Percentiles rank a stretch among this genome's conserved stretches.
These are phyloP conservation scores for Hydnomerulius pinastri DNA, from an alignment of 768 basidiomycete genomes.

Conservation along the genomic window DNA sequence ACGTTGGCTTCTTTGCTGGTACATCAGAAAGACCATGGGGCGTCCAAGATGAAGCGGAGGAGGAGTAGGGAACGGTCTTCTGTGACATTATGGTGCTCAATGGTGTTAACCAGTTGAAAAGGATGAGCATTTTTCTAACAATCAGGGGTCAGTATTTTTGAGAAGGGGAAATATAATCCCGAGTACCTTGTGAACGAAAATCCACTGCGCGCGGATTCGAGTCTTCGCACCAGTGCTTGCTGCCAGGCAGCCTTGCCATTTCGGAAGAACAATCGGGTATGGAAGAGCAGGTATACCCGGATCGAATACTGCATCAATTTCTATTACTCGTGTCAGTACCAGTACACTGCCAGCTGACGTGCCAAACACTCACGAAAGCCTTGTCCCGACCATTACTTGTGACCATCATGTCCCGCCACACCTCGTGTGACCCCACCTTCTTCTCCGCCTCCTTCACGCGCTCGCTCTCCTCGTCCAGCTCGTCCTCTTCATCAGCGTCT, in stretches of 20 bases:
- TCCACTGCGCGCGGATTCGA: constrained; percentile 54
- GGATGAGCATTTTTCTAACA: constrained; percentile 71
- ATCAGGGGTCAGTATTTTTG: constrained; percentile 3
- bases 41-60: constrained; percentile 28
- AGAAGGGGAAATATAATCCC: constrained; percentile 9
- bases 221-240: constrained; percentile 54
- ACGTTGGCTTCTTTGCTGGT: constrained; percentile 3
- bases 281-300: constrained; percentile 71
- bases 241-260: constrained; percentile 50
- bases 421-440: constrained; percentile 60
- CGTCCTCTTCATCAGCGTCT: constrained; percentile 36
- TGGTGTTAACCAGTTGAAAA: constrained; percentile 86
- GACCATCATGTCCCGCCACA: constrained; percentile 79
- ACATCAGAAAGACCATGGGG: constrained; percentile 23
- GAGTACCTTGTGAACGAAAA: constrained; percentile 78
- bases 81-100: constrained; percentile 71
- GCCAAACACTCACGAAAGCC: constrained; percentile 62
- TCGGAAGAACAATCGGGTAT: constrained; percentile 55
- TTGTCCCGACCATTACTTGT: constrained; percentile 84
- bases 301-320: constrained; percentile 89
- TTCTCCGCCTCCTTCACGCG: constrained; percentile 43
- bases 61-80: constrained; percentile 63
- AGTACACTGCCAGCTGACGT: not conserved
- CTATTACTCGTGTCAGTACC: constrained; percentile 37
- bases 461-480: constrained; percentile 53